Evolutionary conservation across 306 rosid genomes (phyloP).

Genomic region (Fagus sylvatica): DNA sequence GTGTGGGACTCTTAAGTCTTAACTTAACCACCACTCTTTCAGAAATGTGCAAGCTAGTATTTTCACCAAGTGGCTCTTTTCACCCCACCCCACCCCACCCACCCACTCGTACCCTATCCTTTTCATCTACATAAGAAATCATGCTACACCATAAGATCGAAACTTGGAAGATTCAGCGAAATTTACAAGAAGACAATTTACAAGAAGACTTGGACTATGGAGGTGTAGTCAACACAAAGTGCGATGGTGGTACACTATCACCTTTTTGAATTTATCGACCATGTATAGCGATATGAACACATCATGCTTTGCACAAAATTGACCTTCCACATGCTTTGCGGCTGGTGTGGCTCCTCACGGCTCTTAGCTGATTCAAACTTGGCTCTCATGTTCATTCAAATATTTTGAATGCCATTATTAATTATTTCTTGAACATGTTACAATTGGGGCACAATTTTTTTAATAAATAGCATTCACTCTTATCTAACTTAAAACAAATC

Average conservation of each 20-base stretch:
- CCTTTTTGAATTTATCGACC: background rate
- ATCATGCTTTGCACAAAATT: background rate
- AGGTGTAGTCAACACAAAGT: background rate
- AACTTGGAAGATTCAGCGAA: background rate
- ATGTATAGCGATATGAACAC: background rate
- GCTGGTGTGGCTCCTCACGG: background rate
- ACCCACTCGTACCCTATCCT: background rate
- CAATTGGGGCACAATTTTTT: too few species aligned
- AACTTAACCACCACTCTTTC: background rate
- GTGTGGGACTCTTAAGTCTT: background rate
- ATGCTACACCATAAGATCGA: background rate
- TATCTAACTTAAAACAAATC: too few species aligned
- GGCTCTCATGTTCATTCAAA: background rate
- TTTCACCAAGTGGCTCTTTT: background rate
- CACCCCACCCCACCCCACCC: background rate
- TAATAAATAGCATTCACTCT: too few species aligned
- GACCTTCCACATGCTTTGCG: background rate
- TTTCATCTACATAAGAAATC: background rate
- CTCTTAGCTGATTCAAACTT: background rate
- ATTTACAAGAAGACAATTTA: background rate
- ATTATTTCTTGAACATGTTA: too few species aligned
- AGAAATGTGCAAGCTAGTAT: background rate
- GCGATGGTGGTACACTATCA: background rate
- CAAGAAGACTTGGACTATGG: constrained; percentile 9
- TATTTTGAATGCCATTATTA: background rate